phyloP scores from a whole-genome alignment of 139 green algal species.

The Deuterostichococcus epilithicus region DNA sequence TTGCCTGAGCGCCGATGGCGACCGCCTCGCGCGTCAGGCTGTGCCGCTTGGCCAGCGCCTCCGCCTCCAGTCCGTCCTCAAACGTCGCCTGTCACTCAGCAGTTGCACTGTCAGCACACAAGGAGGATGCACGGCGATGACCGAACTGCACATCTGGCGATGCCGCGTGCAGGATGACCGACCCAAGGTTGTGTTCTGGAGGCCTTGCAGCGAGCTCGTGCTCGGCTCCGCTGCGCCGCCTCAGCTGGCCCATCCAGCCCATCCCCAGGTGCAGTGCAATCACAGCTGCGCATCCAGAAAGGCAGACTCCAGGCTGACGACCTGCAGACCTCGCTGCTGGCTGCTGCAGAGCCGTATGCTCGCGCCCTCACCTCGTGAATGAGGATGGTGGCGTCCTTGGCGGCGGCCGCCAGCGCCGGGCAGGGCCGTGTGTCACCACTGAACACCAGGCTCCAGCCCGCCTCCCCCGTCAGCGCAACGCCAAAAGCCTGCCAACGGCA shows the following conservation, averaged over 20 bases:
- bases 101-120: background rate
- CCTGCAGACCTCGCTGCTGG: too few species aligned
- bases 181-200: too few species aligned
- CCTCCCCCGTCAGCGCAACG: slow-evolving; percentile 53
- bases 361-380: slow-evolving; percentile 79
- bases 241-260: too few species aligned
- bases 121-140: background rate
- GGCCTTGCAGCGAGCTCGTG: too few species aligned
- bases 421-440: slow-evolving; percentile 89
- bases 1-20: slow-evolving; percentile 38
- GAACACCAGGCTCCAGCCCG: slow-evolving; percentile 80
- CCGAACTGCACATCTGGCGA: too few species aligned
- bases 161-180: too few species aligned
- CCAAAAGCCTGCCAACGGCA: slow-evolving; percentile 50
- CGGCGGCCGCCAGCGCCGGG: slow-evolving; percentile 61
- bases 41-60: slow-evolving; percentile 88
- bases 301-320: background rate
- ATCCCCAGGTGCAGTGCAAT: too few species aligned
- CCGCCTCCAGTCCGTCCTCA: slow-evolving; percentile 81
- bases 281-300: background rate
- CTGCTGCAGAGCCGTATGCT: background rate
- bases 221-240: too few species aligned
- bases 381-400: slow-evolving; percentile 75
- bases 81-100: slow-evolving; percentile 78
- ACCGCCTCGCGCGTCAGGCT: slow-evolving; percentile 86